These are phyloP conservation scores for Herpotrichia juniperi DNA, from an alignment of 2,329 filamentous ascomycete species.

Conservation along the genomic window DNA sequence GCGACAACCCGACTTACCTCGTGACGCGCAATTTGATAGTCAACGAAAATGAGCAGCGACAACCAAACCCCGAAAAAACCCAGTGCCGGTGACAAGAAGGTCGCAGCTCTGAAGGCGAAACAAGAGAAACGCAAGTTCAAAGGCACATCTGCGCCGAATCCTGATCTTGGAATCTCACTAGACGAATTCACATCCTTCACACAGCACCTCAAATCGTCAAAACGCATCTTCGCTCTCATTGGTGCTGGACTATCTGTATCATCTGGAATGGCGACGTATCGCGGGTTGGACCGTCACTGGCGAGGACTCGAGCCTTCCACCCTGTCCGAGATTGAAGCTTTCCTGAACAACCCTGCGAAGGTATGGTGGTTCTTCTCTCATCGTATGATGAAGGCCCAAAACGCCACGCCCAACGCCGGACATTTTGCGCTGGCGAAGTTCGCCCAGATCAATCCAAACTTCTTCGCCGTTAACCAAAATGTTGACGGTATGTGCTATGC, in stretches of 20 bases:
- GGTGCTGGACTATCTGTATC: constrained; percentile 22
- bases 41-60: too few relatives aligned
- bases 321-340: constrained; percentile 6
- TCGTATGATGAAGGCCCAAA: constrained; percentile 16
- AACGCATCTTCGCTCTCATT: constrained; percentile 14
- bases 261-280: constrained; percentile 23
- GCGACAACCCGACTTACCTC: too few relatives aligned
- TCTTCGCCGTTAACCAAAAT: constrained; percentile 27
- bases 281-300: constrained; percentile 14
- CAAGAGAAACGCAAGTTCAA: constrained; percentile 5
- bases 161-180: constrained; percentile 4
- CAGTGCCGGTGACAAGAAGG: constrained; percentile 4
- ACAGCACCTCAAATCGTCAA: constrained; percentile 8
- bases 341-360: constrained; percentile 16
- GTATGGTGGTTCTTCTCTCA: constrained; percentile 25
- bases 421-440: constrained; percentile 22
- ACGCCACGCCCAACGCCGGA: constrained; percentile 24
- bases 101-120: constrained; percentile 6
- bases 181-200: constrained; percentile 9
- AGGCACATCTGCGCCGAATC: background rate
- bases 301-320: constrained; percentile 7
- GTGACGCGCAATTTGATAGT: too few relatives aligned
- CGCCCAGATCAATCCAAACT: constrained; percentile 12
- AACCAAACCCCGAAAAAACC: background rate
- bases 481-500: constrained; percentile 22